Evolutionary conservation across 2,329 filamentous ascomycete species (phyloP), one percentile per base, ranked within the genome.

Genomic region (Knufia fluminis): DNA sequence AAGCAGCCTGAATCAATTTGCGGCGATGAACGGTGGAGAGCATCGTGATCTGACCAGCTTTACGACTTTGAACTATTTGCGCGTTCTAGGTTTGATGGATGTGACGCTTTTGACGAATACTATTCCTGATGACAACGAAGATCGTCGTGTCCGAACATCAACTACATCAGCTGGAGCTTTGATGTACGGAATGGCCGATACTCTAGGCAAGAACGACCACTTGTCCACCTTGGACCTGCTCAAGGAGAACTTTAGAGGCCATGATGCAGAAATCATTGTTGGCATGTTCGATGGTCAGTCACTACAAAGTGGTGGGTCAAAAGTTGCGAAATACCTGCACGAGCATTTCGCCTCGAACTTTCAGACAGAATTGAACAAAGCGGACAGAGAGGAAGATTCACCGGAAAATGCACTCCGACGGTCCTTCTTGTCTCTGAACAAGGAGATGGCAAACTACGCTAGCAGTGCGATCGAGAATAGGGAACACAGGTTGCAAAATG

Each of bases 141-240:
- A 98, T 64, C 81, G 90, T 52, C 86, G 92, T 74, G 88, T 98
- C 49, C 81, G 92, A 61, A 97, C 92, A n/a, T 94, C 92, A 23
- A 90, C 90, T n/a, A 95, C 91, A 1, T 71, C 91, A 49, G 90
- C 94, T 17, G 91, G 91, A 1, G 84, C 87, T 26, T 78, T 98
- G 67, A 84, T 88, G 1, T 98, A 98, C 61, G 92, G 92, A 53
- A 96, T 98, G 90, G 92, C 92, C 6, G 92, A 98, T 68, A 94
- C 87, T 12, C 73, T 98, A 12, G 92, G 92, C 33, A 86, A 82
- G 62, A 90, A 91, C 59, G 92, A 98, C 66, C 92, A 98, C 65
- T 71, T 98, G 46, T 97, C 92, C 3, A 95, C 90, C 2, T 84
- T 97, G 52, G 92, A 98, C 64, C 83, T 98, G 69, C 88, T 98